Evolutionary conservation across 192 early-diverging fungal species (phyloP), one percentile per base, ranked within the genome.

Genomic region (Jimgerdemannia flammicorona): DNA sequence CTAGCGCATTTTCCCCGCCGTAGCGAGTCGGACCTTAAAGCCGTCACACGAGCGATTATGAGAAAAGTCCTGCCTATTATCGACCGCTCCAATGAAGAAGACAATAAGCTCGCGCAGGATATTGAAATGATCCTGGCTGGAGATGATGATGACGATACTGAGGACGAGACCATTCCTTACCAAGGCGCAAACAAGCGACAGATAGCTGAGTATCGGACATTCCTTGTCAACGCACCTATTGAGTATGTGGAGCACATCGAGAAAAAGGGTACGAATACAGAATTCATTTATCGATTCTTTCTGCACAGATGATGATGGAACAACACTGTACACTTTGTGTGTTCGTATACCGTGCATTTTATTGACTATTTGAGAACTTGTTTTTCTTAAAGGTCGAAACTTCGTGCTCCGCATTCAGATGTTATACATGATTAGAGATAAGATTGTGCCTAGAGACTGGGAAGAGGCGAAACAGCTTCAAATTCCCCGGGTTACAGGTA

Each of bases 181-280:
- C 75, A 79, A 11, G 86, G 85, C 70, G 92, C 92, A 9, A 91
- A 87, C 63, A 87, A 90, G 68, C 83, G 86, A 71, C 87, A 93
- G 67, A 88, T 87, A 9, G 82, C 87, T 8, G 92, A 93, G 76
- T 93, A 83, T 81, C 77, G 85, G 64, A 91, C 89, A n/a, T 92
- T 93, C 75, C 75, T 95, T 40, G 43, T 90, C 3, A 89, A 95
- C 44, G 91, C 93, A 3, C 85, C 88, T 14, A 84, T 81, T 14
- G 94, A 96, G 17, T 93, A 95, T 70, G 79, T 84, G 40, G 93
- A 96, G 18, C 91, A 93, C 79, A 75, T 95, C 49, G 84, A 84
- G 20, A 89, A 88, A 44, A 94, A 92, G 71, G 76, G 80, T 74
- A 73, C 20, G n/a, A 40, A 40, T 4, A n/a, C 9, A 54, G 29